Evolutionary conservation across 306 rosid species (phyloP).

Genomic region (Cyamopsis tetragonoloba): DNA sequence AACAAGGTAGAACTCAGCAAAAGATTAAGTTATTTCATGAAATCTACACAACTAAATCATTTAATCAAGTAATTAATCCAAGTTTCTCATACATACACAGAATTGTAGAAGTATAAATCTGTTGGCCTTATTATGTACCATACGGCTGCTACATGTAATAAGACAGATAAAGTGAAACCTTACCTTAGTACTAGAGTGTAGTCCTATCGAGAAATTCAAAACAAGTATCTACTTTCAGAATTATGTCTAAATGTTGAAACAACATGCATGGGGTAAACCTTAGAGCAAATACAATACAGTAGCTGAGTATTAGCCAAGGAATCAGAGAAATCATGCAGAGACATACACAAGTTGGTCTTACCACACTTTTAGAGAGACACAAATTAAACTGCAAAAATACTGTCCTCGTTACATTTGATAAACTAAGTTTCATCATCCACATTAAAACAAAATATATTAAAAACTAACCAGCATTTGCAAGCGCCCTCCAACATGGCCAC

Average conservation of each 20-base stretch:
- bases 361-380: not conserved
- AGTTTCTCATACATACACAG: slow-evolving; percentile 1
- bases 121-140: not conserved
- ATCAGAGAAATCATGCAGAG: slow-evolving; percentile 4
- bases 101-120: not conserved
- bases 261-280: not conserved
- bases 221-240: not conserved
- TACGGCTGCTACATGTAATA: not conserved
- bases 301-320: slow-evolving; percentile 2
- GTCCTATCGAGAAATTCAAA: slow-evolving; percentile 4
- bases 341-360: not conserved
- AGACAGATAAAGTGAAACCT: not conserved
- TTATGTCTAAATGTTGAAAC: slow-evolving; percentile 13
- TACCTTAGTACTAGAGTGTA: not conserved
- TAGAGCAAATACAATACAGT: not conserved
- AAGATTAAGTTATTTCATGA: not conserved
- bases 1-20: slow-evolving; percentile 6
- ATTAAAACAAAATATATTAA: not conserved
- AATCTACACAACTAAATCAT: slow-evolving; percentile 13
- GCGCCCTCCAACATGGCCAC: slow-evolving; percentile 79
- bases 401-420: not conserved
- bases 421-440: not conserved
- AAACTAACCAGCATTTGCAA: slow-evolving; percentile 77
- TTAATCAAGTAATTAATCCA: not conserved
- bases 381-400: slow-evolving; percentile 17